Evolutionary conservation across 1,139 yeast genomes (phyloP), one percentile per base, ranked within the genome.

Genomic region (Taphrina confusa): DNA sequence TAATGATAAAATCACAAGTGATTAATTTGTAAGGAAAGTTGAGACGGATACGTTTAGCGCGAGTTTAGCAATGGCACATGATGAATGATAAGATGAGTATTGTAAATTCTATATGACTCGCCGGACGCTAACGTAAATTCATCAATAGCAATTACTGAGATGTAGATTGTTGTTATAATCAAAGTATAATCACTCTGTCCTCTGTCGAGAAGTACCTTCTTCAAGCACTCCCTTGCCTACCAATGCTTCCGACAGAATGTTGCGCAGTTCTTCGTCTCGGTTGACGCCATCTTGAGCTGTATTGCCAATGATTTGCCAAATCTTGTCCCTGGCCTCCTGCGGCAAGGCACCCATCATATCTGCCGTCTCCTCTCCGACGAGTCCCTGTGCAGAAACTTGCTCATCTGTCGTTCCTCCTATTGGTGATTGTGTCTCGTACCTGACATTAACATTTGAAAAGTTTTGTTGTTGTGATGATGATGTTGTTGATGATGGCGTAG

Each of bases 361-460:
- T n/a, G 28, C 31, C 9, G 37, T 31, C 25, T 14, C 37, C 6
- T 23, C 58, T n/a, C 31, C 44, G 3, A 9, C 28, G 11, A 12
- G 3, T 5, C 40, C 20, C 23, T 22, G 20, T n/a, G n/a, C n/a
- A n/a, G n/a, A n/a, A n/a, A n/a, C n/a, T 5, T 23, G 23, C 39
- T 40, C 14, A 1, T 40, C 23, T 5, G 20, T 20, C 16, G 34
- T 34, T n/a, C n/a, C n/a, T n/a, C n/a, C n/a, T n/a, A n/a, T n/a
- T n/a, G n/a, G n/a, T n/a, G n/a, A n/a, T n/a, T n/a, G n/a, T n/a
- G 20, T 36, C 49, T 14, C 46, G 33, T 37, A 25, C 46, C 30
- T 34, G 27, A 61, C 95, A 87, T 31, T 31, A 14, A 23, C 40
- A 11, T 20, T 49, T n/a, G 27, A 42, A 8, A 14, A 23, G 9